Conservation (phyloP, 495 filamentous ascomycete genomes). For the Penicillium parvum region DNA sequence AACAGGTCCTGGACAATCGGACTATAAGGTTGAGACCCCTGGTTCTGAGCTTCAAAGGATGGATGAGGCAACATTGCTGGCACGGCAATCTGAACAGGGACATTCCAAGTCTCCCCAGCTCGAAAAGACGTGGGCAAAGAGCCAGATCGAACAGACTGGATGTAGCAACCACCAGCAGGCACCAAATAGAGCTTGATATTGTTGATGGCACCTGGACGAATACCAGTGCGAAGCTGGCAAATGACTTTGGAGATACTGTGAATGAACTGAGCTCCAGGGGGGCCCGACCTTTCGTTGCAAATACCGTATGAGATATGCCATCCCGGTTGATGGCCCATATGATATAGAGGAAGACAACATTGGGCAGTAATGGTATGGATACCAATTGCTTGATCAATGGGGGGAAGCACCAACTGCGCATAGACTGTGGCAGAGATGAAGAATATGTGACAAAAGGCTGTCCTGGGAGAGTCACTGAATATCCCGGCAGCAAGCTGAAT, state of each 20-base stretch:
- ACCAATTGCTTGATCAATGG: slow-evolving; percentile 20
- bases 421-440: slow-evolving; percentile 14
- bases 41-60: background rate
- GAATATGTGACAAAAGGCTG: slow-evolving; percentile 22
- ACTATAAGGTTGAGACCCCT: background rate
- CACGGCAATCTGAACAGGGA: slow-evolving; percentile 14
- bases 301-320: slow-evolving; percentile 25
- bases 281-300: background rate
- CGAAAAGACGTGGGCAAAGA: slow-evolving; percentile 12
- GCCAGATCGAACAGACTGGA: slow-evolving; percentile 8
- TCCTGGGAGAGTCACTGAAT: slow-evolving; percentile 11
- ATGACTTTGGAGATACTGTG: slow-evolving; percentile 17
- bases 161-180: slow-evolving; percentile 10
- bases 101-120: slow-evolving; percentile 22
- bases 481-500: slow-evolving; percentile 12
- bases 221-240: slow-evolving; percentile 23
- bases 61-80: slow-evolving; percentile 5
- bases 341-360: slow-evolving; percentile 8
- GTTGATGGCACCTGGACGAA: slow-evolving; percentile 16
- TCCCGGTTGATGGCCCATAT: slow-evolving; percentile 4
- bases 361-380: slow-evolving; percentile 25
- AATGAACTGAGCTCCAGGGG: slow-evolving; percentile 11
- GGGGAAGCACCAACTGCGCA: slow-evolving; percentile 8
- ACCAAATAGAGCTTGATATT: slow-evolving; percentile 13
- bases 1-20: slow-evolving; percentile 14